Evolutionary conservation across 1,284 basidiomycete genomes (phyloP).

Genomic region (Fomitopsis pinicola): DNA sequence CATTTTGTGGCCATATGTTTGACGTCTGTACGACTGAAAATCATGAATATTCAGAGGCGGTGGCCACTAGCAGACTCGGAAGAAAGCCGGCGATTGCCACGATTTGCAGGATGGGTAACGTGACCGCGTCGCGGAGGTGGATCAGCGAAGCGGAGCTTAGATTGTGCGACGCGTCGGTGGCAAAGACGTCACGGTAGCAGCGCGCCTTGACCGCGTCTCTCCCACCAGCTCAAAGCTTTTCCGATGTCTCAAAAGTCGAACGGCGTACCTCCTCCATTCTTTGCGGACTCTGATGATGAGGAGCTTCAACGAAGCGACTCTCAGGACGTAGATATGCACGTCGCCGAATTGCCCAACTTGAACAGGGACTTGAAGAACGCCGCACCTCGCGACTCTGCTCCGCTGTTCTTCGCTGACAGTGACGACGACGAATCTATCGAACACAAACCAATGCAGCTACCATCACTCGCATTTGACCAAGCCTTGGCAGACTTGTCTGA

Average conservation of each 20-base stretch:
- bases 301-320: conserved; percentile 1
- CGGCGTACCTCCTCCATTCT: conserved; percentile 26
- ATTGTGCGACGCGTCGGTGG: conserved; percentile 22
- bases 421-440: conserved; percentile 45
- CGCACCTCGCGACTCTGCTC: conserved; percentile 6
- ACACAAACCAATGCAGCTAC: background rate
- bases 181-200: conserved; percentile 10
- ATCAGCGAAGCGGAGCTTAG: background rate
- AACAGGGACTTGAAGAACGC: background rate
- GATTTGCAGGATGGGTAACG: background rate
- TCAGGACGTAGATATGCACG: background rate
- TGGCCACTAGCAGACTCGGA: too few relatives aligned
- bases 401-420: conserved; percentile 54
- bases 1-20: background rate
- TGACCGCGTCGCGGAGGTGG: background rate
- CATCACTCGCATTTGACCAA: background rate
- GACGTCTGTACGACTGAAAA: too few relatives aligned
- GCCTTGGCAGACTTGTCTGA: conserved; percentile 44
- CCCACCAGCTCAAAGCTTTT: conserved; percentile 1
- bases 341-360: background rate
- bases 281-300: conserved; percentile 34
- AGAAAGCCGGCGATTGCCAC: too few relatives aligned
- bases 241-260: background rate
- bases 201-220: conserved; percentile 10
- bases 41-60: background rate